phyloP scores from a whole-genome alignment of 2,329 filamentous ascomycete genomes.

The Pleomassaria siparia region DNA sequence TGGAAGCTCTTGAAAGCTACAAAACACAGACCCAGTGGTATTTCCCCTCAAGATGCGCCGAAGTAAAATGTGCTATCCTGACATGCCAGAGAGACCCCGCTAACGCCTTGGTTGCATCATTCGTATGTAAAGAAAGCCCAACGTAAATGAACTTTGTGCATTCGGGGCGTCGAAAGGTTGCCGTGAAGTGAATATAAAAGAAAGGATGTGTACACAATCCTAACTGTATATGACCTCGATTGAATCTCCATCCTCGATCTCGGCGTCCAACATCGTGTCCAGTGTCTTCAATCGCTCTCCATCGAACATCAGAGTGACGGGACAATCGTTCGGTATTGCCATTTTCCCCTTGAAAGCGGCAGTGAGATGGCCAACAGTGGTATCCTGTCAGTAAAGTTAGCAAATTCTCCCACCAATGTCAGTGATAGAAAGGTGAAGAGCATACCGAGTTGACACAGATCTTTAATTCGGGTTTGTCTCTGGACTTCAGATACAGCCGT shows the following conservation, averaged over 20 bases:
- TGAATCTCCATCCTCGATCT: slow-evolving; percentile 41
- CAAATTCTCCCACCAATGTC: too few species aligned
- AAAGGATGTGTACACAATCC: slow-evolving; percentile 1
- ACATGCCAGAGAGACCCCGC: slow-evolving; percentile 8
- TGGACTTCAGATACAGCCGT: slow-evolving; percentile 55
- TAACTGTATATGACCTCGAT: slow-evolving; percentile 41
- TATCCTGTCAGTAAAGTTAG: slow-evolving; percentile 25
- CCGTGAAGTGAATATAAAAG: too few species aligned
- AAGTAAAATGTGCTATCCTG: neutral
- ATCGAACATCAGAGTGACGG: slow-evolving; percentile 41
- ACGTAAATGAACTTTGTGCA: neutral
- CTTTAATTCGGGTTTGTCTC: slow-evolving; percentile 53
- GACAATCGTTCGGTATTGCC: slow-evolving; percentile 26
- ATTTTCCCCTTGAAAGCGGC: slow-evolving; percentile 28
- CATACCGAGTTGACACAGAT: slow-evolving; percentile 52
- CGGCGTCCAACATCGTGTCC: slow-evolving; percentile 33
- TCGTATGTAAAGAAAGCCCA: neutral
- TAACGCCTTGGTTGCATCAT: slow-evolving; percentile 13
- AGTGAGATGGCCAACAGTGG: slow-evolving; percentile 33
- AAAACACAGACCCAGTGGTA: neutral
- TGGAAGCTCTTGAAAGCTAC: neutral
- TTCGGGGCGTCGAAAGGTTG: too few species aligned
- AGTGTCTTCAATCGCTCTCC: slow-evolving; percentile 39
- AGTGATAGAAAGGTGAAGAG: too few species aligned
- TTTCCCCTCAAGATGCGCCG: neutral